Conservation (phyloP, 768 basidiomycete species). For the Pleurotus salmoneostramineus region DNA sequence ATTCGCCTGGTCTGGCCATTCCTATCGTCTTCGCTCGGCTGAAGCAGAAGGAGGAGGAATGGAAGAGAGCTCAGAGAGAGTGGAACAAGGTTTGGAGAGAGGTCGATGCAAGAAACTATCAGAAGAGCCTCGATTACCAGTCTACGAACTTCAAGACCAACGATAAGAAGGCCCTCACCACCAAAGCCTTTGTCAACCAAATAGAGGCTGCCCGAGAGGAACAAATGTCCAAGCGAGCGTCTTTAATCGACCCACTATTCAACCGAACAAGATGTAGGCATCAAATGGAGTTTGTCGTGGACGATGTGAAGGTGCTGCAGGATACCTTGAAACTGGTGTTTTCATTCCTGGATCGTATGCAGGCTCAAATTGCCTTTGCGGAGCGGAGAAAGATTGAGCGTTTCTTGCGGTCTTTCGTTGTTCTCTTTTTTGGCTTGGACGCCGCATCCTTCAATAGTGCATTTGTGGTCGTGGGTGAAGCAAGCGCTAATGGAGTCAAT, state of each 20-base stretch:
- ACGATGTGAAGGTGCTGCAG: conserved; percentile 73
- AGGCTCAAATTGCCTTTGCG: conserved; percentile 61
- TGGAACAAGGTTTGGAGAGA: conserved; percentile 99
- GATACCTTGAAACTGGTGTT: conserved; percentile 87
- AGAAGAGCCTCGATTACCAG: conserved; percentile 92
- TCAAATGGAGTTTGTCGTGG: conserved; percentile 77
- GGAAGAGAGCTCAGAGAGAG: conserved; percentile 95
- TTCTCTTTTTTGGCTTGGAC: conserved; percentile 77
- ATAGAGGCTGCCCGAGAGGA: conserved; percentile 84
- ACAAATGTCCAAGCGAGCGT: conserved; percentile 72
- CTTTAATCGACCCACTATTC: conserved; percentile 50
- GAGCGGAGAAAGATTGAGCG: conserved; percentile 83
- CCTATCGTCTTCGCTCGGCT: conserved; percentile 86
- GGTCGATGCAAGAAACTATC: conserved; percentile 91
- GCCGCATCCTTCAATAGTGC: conserved; percentile 64
- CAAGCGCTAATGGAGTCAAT: conserved; percentile 9
- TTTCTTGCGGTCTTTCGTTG: conserved; percentile 72
- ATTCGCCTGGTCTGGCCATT: conserved; percentile 83
- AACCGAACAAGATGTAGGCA: conserved; percentile 64
- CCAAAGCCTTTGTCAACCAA: conserved; percentile 76
- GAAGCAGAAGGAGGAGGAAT: conserved; percentile 97
- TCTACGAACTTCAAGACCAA: conserved; percentile 84
- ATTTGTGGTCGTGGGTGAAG: conserved; percentile 58
- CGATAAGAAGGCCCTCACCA: conserved; percentile 82
- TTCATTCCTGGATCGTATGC: conserved; percentile 87